Evolutionary conservation across 306 rosid genomes (phyloP), one percentile per base, ranked within the genome.

Genomic region (Phaseolus lunatus): DNA sequence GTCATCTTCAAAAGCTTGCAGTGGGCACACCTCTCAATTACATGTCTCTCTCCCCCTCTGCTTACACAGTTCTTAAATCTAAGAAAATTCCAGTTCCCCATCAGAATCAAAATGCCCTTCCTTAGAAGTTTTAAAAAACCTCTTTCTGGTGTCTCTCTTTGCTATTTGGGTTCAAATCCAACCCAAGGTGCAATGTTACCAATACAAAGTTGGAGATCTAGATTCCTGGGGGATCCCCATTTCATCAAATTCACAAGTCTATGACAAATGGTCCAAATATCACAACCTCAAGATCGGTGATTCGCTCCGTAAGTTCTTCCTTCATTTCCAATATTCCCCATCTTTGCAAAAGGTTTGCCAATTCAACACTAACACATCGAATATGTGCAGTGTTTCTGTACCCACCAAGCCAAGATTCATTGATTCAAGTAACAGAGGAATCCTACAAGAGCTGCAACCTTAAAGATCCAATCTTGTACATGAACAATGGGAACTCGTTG

Each of bases 381-480:
- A 16, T 16, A 11, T n/a, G 9, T 33, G 67, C 87, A 92, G 93
- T 87, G 88, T 92, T 92, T 78, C 80, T 92, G 27, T 92, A 90
- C 72, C 94, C 97, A 68, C 97, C 97, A 43, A 90, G 94, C 70
- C 88, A 89, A 85, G 97, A 92, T 78, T 92, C 97, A 2, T 78
- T 90, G 79, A 85, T 92, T 77, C 97, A 90, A 86, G 90, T 90
- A 5, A 87, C 86, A 8, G 66, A 54, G 23, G 83, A 86, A 49
- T 87, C 96, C 7, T 89, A 85, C 89, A 79, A 75, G 78, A 84
- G 82, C 76, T 90, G 97, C 86, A 88, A 89, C 83, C 82, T 87
- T 61, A 87, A 84, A 83, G 86, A 92, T 87, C 96, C 97, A 5
- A 85, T 92, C 52, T 62, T 92, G 88, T 74, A 72, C 75, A 92